phyloP scores from a whole-genome alignment of 495 filamentous ascomycete species.

The Talaromyces thailandensis region DNA sequence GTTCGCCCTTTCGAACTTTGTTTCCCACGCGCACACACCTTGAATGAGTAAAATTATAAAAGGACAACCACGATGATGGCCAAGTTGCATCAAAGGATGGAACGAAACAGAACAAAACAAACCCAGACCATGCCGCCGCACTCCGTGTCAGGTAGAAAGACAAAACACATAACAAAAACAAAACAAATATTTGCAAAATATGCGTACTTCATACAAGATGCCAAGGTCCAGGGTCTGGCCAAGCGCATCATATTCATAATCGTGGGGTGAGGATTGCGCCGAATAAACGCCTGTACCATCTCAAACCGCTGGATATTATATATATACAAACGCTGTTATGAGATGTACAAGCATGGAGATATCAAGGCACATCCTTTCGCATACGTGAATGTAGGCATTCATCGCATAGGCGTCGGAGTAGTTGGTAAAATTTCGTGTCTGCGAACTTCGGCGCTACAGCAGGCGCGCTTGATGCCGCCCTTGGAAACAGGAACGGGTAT shows the following conservation, averaged over 20 bases:
- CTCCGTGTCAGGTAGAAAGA: neutral
- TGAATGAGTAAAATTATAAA: neutral
- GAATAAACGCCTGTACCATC: neutral
- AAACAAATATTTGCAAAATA: neutral
- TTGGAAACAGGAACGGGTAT: constrained; percentile 22
- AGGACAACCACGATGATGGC: neutral
- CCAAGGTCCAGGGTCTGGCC: neutral
- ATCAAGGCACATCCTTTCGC: neutral
- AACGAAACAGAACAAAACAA: neutral
- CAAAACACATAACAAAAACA: neutral
- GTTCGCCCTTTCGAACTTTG: neutral
- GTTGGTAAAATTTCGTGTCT: neutral
- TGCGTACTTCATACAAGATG: constrained; percentile 5
- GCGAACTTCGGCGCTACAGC: constrained; percentile 18
- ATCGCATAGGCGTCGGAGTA: neutral
- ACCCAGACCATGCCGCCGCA: constrained; percentile 1
- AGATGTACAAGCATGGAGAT: neutral
- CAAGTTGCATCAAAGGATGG: neutral
- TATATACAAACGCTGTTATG: constrained; percentile 6
- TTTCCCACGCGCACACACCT: neutral
- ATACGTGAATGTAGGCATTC: neutral
- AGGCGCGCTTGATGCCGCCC: constrained; percentile 38
- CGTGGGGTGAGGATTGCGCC: neutral
- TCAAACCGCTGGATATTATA: neutral
- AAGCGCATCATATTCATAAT: neutral